phyloP scores from a whole-genome alignment of 139 green algal genomes.

The Protoeuglena noctilucae region DNA sequence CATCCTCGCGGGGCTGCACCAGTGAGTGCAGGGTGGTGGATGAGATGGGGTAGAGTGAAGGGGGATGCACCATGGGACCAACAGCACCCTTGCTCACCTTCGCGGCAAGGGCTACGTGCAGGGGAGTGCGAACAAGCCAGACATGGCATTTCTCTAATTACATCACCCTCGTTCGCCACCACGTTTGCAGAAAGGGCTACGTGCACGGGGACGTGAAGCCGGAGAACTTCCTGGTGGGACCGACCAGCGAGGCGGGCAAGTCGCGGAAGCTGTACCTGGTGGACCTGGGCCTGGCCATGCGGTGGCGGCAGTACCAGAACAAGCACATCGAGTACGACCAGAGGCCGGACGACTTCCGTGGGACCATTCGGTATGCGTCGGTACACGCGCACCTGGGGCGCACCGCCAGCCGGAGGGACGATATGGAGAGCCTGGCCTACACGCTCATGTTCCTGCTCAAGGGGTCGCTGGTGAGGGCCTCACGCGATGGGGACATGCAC shows the following conservation, averaged over 20 bases:
- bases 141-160: slow-evolving; percentile 17
- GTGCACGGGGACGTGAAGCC: slow-evolving; percentile 98
- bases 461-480: slow-evolving; percentile 68
- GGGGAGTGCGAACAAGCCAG: no score
- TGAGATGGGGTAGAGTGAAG: no score
- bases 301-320: slow-evolving; percentile 35
- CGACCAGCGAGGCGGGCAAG: slow-evolving; percentile 17
- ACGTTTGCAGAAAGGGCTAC: slow-evolving; percentile 55
- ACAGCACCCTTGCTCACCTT: no score
- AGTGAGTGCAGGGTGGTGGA: slow-evolving; percentile 39
- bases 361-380: slow-evolving; percentile 91
- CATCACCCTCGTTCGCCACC: no score
- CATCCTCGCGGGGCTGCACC: slow-evolving; percentile 94
- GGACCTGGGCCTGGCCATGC: slow-evolving; percentile 69
- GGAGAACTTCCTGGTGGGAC: slow-evolving; percentile 95
- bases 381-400: slow-evolving; percentile 94
- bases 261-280: slow-evolving; percentile 88
- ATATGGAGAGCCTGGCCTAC: slow-evolving; percentile 96
- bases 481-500: no score
- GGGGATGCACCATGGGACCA: no score
- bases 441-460: slow-evolving; percentile 96
- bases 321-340: slow-evolving; percentile 98
- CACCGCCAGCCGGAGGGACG: slow-evolving; percentile 81
- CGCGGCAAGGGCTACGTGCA: no score
- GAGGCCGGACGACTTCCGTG: slow-evolving; percentile 91